phyloP scores from a whole-genome alignment of 495 filamentous ascomycete species.

The Chaetomium tenue region DNA sequence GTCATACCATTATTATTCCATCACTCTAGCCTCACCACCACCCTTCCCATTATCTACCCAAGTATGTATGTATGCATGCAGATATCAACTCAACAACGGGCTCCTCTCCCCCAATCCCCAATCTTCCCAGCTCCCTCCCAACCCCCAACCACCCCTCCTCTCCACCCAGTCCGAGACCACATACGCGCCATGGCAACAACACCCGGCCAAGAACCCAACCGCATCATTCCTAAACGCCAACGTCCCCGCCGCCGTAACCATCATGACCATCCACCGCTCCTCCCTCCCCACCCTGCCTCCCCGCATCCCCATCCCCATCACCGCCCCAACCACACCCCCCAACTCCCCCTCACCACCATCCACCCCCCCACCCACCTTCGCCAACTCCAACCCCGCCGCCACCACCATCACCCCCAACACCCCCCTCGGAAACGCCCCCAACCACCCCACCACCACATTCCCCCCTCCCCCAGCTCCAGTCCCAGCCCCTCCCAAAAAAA shows the following conservation, averaged over 20 bases:
- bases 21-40: background rate
- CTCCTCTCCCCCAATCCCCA: conserved; percentile 29
- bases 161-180: conserved; percentile 41
- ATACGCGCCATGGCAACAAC: conserved; percentile 44
- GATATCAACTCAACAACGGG: conserved; percentile 27
- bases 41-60: background rate
- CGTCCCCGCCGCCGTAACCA: conserved; percentile 75
- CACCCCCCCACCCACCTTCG: conserved; percentile 71
- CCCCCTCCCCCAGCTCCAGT: conserved; percentile 21
- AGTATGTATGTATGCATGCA: too few relatives aligned
- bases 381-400: conserved; percentile 81
- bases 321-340: conserved; percentile 25
- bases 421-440: conserved; percentile 67
- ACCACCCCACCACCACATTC: conserved; percentile 61
- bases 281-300: conserved; percentile 49
- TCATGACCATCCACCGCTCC: conserved; percentile 81
- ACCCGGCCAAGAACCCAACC: conserved; percentile 76
- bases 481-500: too few relatives aligned
- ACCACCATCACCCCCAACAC: conserved; percentile 85
- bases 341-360: conserved; percentile 34
- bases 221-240: conserved; percentile 89
- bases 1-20: background rate
- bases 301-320: conserved; percentile 5
- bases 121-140: too few relatives aligned
- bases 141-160: conserved; percentile 25